Percentiles rank a stretch among this genome's conserved stretches.
Conservation (phyloP, 805 yeast species). For the Wickerhamiella dianesei region DNA sequence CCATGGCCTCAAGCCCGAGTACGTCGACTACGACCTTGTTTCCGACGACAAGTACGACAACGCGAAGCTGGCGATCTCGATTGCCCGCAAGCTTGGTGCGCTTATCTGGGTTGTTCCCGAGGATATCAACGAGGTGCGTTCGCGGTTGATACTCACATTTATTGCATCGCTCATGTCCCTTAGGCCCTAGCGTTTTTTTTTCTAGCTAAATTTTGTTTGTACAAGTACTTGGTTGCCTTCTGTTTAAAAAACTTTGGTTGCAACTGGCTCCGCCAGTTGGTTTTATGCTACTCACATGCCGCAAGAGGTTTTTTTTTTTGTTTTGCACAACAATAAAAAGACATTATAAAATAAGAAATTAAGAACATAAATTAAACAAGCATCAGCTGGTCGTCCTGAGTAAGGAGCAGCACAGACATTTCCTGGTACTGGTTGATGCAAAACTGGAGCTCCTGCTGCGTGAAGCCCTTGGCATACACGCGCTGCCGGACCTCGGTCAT, state of each 20-base stretch:
- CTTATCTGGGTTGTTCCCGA: conserved; percentile 99
- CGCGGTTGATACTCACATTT: conserved; percentile 84
- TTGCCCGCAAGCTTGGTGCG: conserved; percentile 96
- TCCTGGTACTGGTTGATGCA: conserved; percentile 64
- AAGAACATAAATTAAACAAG: conserved; percentile 4
- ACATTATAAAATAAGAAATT: too few species aligned
- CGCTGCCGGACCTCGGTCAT: conserved; percentile 45
- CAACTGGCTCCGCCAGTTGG: too few species aligned
- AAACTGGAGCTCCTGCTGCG: conserved; percentile 59
- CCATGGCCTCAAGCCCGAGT: conserved; percentile 92
- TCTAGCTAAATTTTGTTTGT: too few species aligned
- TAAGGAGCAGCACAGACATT: conserved; percentile 61
- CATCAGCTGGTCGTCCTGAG: conserved; percentile 47
- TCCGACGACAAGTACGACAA: conserved; percentile 82
- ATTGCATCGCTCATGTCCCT: conserved; percentile 90
- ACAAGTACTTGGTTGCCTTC: too few species aligned
- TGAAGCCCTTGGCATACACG: conserved; percentile 69
- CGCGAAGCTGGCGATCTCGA: conserved; percentile 93
- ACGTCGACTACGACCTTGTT: conserved; percentile 90
- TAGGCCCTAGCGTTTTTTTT: conserved; percentile 5
- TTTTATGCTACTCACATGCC: too few species aligned
- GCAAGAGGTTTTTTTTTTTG: too few species aligned
- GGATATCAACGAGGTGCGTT: conserved; percentile 90
- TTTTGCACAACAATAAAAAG: neutral
- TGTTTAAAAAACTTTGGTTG: too few species aligned